Evolutionary conservation across 208 protist genomes (phyloP), one percentile per base, ranked within the genome.

Genomic region (Trypanosoma lewisi): DNA sequence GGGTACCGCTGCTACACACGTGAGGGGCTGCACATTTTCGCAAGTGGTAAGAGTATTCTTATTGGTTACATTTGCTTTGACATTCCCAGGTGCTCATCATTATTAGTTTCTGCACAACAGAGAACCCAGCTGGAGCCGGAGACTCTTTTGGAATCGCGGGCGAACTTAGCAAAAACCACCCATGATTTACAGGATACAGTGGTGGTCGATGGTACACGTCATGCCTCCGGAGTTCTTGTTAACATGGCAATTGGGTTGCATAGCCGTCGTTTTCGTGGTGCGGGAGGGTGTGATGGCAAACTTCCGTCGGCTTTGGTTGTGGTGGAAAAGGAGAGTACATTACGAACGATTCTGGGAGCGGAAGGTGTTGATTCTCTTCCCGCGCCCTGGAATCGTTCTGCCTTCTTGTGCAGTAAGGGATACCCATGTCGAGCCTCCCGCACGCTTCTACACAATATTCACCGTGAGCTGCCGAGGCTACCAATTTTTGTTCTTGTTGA

Each of bases 241-340:
- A 53, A 58, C 42, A 64, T 57, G 11, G 30, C 41, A 9, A 34
- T 72, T 9, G 67, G 50, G 17, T 21, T 73, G 23, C 50, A 27
- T n/a, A 58, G 47, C 14, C 54, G 54, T 36, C 42, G 50, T 30
- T 70, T 70, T 63, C 53, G 64, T 21, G 55, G 39, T 33, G 56
- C 48, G 19, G 42, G 3, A 6, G 41, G 50, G 1, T 5, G 16
- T 9, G 28, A 25, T 25, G 30, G 19, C 19, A n/a, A n/a, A n/a
- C 7, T 34, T 6, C 57, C 65, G 17, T 50, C 51, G 14, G 78
- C 64, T 57, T 39, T 95, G 27, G 60, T 95, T 11, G 6, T 92
- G 37, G 76, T 95, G 47, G 88, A 95, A 63, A 95, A 95, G 62
- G 88, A 95, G 61, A 83, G 81, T 53, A 74, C 69, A 0, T 61